These are phyloP conservation scores for Candida hungchunana DNA, from an alignment of 805 yeast species.

Conservation along the genomic window DNA sequence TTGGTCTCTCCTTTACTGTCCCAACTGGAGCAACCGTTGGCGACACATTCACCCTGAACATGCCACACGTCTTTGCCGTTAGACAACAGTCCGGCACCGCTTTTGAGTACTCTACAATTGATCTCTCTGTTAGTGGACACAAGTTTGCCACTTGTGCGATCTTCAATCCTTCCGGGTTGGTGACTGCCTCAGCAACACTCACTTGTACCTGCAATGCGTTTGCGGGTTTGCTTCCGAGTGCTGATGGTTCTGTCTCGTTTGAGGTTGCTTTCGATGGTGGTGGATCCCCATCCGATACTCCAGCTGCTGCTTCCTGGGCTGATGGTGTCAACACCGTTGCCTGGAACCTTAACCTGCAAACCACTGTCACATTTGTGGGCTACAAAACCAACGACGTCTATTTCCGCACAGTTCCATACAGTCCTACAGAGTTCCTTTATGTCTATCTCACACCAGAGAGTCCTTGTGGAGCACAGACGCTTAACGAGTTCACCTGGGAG, in stretches of 20 bases:
- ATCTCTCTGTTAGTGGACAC: no score
- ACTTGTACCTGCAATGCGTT: constrained; percentile 7
- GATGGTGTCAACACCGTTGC: constrained; percentile 13
- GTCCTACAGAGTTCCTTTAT: no score
- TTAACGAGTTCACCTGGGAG: no score
- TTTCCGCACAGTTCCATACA: no score
- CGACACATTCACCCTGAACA: constrained; percentile 13
- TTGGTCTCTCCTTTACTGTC: no score
- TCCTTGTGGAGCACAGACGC: no score
- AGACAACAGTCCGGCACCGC: constrained; percentile 1
- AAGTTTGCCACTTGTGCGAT: constrained; percentile 11
- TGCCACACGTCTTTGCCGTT: constrained; percentile 17
- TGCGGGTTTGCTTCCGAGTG: constrained; percentile 1
- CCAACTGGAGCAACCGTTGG: constrained; percentile 10
- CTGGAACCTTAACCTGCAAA: constrained; percentile 12
- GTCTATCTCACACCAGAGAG: no score
- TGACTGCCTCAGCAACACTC: constrained; percentile 6
- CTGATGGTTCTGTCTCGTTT: constrained; percentile 9
- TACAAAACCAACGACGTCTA: no score
- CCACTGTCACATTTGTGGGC: constrained; percentile 3
- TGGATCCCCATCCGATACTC: constrained; percentile 6
- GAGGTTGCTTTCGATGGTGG: constrained; percentile 15
- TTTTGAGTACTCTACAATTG: no score
- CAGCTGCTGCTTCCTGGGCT: constrained; percentile 12
- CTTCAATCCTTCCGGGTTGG: constrained; percentile 14